These are phyloP conservation scores for Petrea volubilis DNA, from an alignment of 257 asterid species.

Conservation along the genomic window DNA sequence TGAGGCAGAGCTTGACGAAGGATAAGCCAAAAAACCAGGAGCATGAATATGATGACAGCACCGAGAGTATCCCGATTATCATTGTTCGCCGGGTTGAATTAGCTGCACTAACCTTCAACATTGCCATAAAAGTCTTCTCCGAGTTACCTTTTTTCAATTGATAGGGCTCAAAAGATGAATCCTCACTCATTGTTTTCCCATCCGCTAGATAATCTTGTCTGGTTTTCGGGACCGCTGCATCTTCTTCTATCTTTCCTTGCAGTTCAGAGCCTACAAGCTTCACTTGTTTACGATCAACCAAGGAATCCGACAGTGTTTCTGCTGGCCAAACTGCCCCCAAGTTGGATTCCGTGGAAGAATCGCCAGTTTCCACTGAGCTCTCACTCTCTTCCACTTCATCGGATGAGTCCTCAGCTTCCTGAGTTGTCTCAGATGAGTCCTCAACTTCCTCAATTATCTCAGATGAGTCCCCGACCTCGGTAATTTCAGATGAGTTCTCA, in stretches of 20 bases:
- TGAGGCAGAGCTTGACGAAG: constrained; percentile 33
- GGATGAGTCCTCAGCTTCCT: constrained; percentile 16
- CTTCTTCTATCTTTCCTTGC: constrained; percentile 36
- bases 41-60: constrained; percentile 39
- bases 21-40: constrained; percentile 50
- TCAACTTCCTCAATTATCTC: constrained; percentile 20
- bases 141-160: constrained; percentile 4
- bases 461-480: neutral
- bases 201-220: neutral
- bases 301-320: constrained; percentile 25
- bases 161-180: neutral
- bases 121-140: constrained; percentile 16
- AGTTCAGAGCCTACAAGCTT: constrained; percentile 34
- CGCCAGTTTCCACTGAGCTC: constrained; percentile 34
- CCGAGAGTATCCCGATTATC: constrained; percentile 25
- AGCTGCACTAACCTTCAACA: constrained; percentile 11
- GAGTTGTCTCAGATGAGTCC: constrained; percentile 8
- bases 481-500: neutral
- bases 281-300: neutral
- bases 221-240: constrained; percentile 2
- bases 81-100: constrained; percentile 26
- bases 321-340: constrained; percentile 41
- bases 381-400: constrained; percentile 38
- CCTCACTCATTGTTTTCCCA: neutral
- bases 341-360: constrained; percentile 41